Evolutionary conservation across 2,329 filamentous ascomycete species (phyloP), one percentile per base, ranked within the genome.

Genomic region (Ceratocystis variospora): DNA sequence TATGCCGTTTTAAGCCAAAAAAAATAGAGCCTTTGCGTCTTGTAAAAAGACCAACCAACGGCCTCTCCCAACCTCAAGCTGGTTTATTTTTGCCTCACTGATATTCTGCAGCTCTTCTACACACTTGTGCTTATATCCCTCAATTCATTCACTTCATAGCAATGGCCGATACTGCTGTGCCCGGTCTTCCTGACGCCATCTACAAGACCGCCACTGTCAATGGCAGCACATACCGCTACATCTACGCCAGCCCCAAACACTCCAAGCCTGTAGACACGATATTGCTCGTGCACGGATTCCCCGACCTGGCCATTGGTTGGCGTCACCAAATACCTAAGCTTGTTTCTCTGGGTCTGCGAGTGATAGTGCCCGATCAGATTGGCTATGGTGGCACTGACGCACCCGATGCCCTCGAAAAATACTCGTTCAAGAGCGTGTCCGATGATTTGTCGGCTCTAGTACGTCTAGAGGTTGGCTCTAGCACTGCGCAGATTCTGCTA

Each of bases 261-360:
- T 73, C 74, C 57, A 73, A 75, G 53, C 76, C 77, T 44, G 71
- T 75, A 65, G 79, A 77, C 57, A 83, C 81, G 17, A 76, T 83
- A 65, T 75, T 85, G 67, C 77, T 82, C 10, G 25, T 89, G 72
- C 88, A 91, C 75, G 92, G 92, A 70, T 95, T 87, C 77, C 92
- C 92, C 0, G 91, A 96, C 75, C 76, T 94, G 19, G 83, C 84
- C 7, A 85, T 91, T 72, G 90, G 88, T 73, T 97, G 93, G 93
- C 87, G 92, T 69, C 87, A 89, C 76, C 92, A 96, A 75, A 88
- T 96, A 68, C 91, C 92, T 0, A 76, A 84, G 71, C 81, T 97
- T 25, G 75, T 88, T 44, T 80, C 85, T 5, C 79, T 90, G 66
- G 87, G 87, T 25, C 83, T 93, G 70, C 84, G 88, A 66, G 90